Evolutionary conservation across 2,329 filamentous ascomycete genomes (phyloP).

Genomic region (Piedraia hortae): DNA sequence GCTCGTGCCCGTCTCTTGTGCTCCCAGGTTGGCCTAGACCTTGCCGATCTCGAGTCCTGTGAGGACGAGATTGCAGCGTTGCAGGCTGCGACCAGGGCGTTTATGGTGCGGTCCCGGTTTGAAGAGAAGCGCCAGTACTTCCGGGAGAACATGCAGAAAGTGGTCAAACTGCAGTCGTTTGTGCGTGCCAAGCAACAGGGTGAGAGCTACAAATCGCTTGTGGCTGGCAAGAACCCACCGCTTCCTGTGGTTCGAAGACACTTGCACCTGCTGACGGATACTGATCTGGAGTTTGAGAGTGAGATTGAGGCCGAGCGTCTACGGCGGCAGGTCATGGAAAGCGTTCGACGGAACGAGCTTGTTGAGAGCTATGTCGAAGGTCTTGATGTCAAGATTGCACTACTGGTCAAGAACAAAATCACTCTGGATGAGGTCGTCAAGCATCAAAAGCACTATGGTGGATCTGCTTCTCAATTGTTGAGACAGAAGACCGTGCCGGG

Average conservation of each 20-base stretch:
- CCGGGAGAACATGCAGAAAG: slow-evolving; percentile 93
- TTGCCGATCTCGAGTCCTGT: slow-evolving; percentile 55
- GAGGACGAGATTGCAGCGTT: slow-evolving; percentile 51
- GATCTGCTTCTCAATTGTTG: slow-evolving; percentile 16
- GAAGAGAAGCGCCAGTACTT: slow-evolving; percentile 70
- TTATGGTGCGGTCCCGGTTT: slow-evolving; percentile 46
- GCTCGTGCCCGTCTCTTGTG: slow-evolving; percentile 56
- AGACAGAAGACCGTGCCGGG: slow-evolving; percentile 8
- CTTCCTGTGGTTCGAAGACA: slow-evolving; percentile 96
- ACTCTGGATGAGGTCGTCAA: slow-evolving; percentile 92
- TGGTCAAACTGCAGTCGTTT: slow-evolving; percentile 95
- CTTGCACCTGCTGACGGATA: slow-evolving; percentile 89
- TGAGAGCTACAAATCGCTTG: slow-evolving; percentile 92
- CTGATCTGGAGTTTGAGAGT: slow-evolving; percentile 95
- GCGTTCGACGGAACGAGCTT: slow-evolving; percentile 90
- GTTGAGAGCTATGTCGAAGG: slow-evolving; percentile 96
- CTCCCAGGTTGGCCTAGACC: slow-evolving; percentile 40
- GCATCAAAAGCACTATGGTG: slow-evolving; percentile 87
- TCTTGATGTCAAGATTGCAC: slow-evolving; percentile 92
- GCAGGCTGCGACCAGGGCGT: slow-evolving; percentile 47
- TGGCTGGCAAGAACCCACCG: slow-evolving; percentile 83
- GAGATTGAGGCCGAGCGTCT: slow-evolving; percentile 90
- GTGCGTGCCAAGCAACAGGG: slow-evolving; percentile 85
- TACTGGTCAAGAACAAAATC: slow-evolving; percentile 98
- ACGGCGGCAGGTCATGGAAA: slow-evolving; percentile 86